Conservation (phyloP, 306 rosid genomes). For the Cucumis cinereus region DNA sequence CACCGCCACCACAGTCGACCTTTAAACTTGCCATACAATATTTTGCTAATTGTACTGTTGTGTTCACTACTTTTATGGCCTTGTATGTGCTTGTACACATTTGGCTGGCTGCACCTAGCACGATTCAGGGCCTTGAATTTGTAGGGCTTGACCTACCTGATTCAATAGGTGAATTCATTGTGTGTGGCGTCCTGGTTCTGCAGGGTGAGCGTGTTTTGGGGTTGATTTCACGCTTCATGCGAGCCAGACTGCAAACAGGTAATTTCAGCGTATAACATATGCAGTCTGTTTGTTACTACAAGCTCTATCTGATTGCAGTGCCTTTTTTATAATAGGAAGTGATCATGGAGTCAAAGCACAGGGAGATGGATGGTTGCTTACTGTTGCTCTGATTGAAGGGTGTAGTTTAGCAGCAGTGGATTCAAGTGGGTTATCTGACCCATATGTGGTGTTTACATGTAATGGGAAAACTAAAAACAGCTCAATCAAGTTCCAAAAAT, state of each 20-base stretch:
- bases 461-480: conserved; percentile 85
- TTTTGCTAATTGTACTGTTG: conserved; percentile 66
- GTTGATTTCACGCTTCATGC: conserved; percentile 75
- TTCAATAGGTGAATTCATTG: conserved; percentile 80
- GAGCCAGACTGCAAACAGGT: conserved; percentile 84
- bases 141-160: conserved; percentile 95
- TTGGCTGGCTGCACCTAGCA: conserved; percentile 59
- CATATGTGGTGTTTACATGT: conserved; percentile 81
- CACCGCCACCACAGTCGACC: conserved; percentile 50
- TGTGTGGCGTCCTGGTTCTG: conserved; percentile 74
- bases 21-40: conserved; percentile 66
- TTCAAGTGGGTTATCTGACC: conserved; percentile 58
- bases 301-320: background rate
- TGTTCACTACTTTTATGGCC: conserved; percentile 53
- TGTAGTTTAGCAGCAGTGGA: conserved; percentile 55
- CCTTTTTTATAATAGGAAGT: conserved; percentile 39
- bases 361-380: conserved; percentile 96
- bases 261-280: conserved; percentile 1
- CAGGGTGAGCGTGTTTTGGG: conserved; percentile 77
- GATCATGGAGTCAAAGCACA: conserved; percentile 90
- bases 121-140: conserved; percentile 84
- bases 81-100: conserved; percentile 73
- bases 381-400: conserved; percentile 94
- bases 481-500: conserved; percentile 81
- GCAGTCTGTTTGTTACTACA: background rate